Base-by-base conservation (phyloP, 306 rosid genomes). In the Prosopis cineraria region DNA sequence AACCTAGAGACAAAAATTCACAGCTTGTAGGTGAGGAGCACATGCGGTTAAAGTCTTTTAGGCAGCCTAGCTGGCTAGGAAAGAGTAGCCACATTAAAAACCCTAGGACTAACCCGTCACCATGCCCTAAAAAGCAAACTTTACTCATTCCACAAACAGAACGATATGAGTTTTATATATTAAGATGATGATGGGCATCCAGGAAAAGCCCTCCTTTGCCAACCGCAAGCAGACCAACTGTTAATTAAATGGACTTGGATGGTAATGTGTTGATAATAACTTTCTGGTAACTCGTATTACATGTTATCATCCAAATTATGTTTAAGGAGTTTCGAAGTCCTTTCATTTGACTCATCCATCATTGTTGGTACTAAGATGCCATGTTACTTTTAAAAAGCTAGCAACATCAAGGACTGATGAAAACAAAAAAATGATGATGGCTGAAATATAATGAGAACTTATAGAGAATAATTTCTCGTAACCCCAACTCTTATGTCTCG, bases 101-200 rank as follows among this genome's bases (percentile, higher is more conserved):
- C 62, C 31, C 62, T 24, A 56, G 64, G 8, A 56, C 8, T 34
- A 56, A 56, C 64, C 64, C 31, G 24, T 20, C 29, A 20, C 59
- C 25, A 25, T 56, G 64, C 7, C 64, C 64, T 25, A 60, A 60
- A 60, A 63, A 63, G 68, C 10, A 63, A 63, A 63, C 43, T 31
- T 17, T 7, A 16, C 41, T 62, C 41, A 12, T 31, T 33, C 41
- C 68, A 33, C 14, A 62, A 31, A 22, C 27, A 25, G 63, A 17
- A 10, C 16, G 31, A 25, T 25, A 8, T 56, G 63, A 56, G 63
- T 56, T 56, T 4, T 8, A 53, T 12, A 22, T 4, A 25, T 3
- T 0, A 6, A 2, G 27, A 19, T 2, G 31, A 56, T 53, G 30
- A 6, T 9, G 30, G 9, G 30, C 3, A 52, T 20, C n/a, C 29